Percentiles rank a stretch among this genome's conserved stretches.
Conservation (phyloP, 2,329 filamentous ascomycete species). For the Sclerotinia glacialis region DNA sequence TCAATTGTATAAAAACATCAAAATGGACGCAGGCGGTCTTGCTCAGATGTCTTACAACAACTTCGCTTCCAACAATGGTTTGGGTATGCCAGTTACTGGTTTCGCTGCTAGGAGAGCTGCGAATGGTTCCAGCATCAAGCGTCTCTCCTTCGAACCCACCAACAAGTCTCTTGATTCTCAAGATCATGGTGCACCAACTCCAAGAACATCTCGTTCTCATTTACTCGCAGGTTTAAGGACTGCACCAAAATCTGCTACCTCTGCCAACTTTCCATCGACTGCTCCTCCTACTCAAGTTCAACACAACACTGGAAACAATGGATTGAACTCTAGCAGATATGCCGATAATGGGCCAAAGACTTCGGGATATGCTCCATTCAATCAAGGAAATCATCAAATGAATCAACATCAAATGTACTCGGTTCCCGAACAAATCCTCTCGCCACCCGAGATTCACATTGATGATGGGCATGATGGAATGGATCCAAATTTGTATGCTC, state of each 20-base stretch:
- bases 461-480: slow-evolving; percentile 69
- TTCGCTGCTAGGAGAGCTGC: slow-evolving; percentile 74
- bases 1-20: slow-evolving; percentile 35
- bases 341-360: slow-evolving; percentile 40
- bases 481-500: slow-evolving; percentile 82
- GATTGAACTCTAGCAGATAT: slow-evolving; percentile 38
- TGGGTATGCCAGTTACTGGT: slow-evolving; percentile 74
- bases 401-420: slow-evolving; percentile 61
- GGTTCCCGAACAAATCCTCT: slow-evolving; percentile 79
- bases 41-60: slow-evolving; percentile 97
- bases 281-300: slow-evolving; percentile 57
- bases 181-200: slow-evolving; percentile 71
- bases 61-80: slow-evolving; percentile 66
- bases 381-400: slow-evolving; percentile 41
- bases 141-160: slow-evolving; percentile 71
- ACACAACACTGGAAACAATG: slow-evolving; percentile 32
- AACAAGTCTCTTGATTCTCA: slow-evolving; percentile 64
- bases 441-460: slow-evolving; percentile 77
- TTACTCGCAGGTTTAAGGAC: slow-evolving; percentile 90
- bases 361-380: slow-evolving; percentile 36
- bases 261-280: slow-evolving; percentile 66
- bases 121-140: slow-evolving; percentile 82
- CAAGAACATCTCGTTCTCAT: slow-evolving; percentile 91
- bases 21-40: slow-evolving; percentile 95
- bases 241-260: slow-evolving; percentile 80